Evolutionary conservation across 768 basidiomycete species (phyloP), one percentile per base, ranked within the genome.

Genomic region (Panellus pusillus): DNA sequence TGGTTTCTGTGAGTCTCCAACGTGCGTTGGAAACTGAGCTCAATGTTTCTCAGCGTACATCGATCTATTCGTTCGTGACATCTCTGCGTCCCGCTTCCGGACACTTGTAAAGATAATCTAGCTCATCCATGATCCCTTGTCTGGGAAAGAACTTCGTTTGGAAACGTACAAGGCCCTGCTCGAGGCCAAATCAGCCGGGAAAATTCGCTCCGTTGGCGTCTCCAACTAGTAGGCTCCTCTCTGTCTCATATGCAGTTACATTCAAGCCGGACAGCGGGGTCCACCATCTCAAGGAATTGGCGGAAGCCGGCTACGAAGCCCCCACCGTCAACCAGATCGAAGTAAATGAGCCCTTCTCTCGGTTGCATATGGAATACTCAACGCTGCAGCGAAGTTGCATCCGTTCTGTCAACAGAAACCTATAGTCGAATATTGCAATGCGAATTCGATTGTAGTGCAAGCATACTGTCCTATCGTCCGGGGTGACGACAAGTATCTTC

Each of bases 261-360:
- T 38, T 18, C 41, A 37, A 43, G 20, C 9, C n/a, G n/a, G 40
- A 42, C 35, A 92, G 90, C 60, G 79, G 79, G 18, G 64, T 87
- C 31, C 79, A 81, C 41, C 91, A 93, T 61, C 72, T 93, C 4
- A 82, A 91, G 60, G 89, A 93, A 68, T 86, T 93, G 47, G 75
- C 70, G 52, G 69, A 70, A 9, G 83, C 81, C 0, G 86, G 87
- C 3, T 73, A 81, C 41, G 81, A 82, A 53, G 70, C 78, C 61
- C 91, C 91, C 13, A 69, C 83, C 5, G 84, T 93, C 45, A 92
- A 93, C 63, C 91, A 93, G 66, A 80, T 93, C 52, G 90, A 93
- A 79, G 90, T 83, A 63, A 31, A 72, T 60, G 24, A 19, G 27
- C 17, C 11, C 28, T 32, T 9, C 44, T 27, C 44, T 54, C 28